phyloP scores from a whole-genome alignment of 2,329 filamentous ascomycete species.

The Celoporthe dispersa region DNA sequence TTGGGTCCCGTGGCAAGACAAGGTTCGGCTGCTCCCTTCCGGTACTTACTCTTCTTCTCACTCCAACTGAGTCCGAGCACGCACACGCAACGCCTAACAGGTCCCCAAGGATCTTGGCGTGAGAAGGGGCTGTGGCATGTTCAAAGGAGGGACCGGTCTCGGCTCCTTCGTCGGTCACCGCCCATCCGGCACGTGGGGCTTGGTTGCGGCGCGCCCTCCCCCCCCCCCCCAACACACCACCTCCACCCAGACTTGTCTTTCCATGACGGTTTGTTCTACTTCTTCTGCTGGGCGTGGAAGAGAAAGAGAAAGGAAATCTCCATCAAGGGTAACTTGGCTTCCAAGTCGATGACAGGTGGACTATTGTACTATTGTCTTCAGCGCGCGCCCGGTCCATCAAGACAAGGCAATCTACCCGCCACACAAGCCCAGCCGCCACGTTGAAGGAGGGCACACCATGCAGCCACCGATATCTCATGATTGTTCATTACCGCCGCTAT shows the following conservation, averaged over 20 bases:
- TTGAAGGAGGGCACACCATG: background rate
- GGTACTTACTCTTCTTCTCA: background rate
- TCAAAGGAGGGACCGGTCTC: background rate
- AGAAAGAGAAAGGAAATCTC: background rate
- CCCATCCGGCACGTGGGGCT: background rate
- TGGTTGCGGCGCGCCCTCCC: background rate
- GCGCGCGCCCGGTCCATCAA: background rate
- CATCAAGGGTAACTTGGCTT: background rate
- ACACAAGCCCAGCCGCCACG: conserved; percentile 1
- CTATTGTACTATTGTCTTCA: background rate
- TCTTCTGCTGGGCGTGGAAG: background rate
- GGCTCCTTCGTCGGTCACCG: conserved; percentile 6
- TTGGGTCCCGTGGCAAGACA: background rate
- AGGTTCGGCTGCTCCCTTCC: background rate
- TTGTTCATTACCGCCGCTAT: background rate
- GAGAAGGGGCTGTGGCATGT: background rate
- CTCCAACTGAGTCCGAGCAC: background rate
- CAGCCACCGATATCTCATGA: background rate
- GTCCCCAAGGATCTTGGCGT: background rate
- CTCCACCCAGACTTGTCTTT: background rate
- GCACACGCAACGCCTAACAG: no score
- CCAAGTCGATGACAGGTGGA: background rate
- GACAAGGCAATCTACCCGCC: conserved; percentile 2
- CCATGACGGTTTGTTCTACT: background rate
- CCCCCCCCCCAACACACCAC: background rate